Conservation (phyloP, 2,329 filamentous ascomycete genomes). For the Tothia fuscella region DNA sequence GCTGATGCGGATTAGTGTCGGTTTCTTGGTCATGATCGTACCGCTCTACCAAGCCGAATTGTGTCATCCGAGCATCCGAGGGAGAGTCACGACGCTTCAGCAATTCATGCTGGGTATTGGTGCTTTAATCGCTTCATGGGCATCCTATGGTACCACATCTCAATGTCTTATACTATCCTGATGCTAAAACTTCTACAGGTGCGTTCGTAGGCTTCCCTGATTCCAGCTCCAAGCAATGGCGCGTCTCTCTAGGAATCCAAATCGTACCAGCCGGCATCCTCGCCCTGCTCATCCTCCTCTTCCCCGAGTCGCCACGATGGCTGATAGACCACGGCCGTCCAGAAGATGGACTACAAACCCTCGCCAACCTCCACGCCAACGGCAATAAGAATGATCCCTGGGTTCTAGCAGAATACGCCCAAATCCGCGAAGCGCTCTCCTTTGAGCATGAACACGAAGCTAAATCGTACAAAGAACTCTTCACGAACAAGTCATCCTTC, state of each 20-base stretch:
- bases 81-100: conserved; percentile 61
- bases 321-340: conserved; percentile 59
- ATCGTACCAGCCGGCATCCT: conserved; percentile 53
- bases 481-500: conserved; percentile 53
- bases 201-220: conserved; percentile 13
- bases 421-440: conserved; percentile 56
- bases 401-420: conserved; percentile 60
- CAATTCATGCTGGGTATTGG: conserved; percentile 77
- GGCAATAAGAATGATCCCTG: conserved; percentile 54
- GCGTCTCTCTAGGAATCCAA: conserved; percentile 57
- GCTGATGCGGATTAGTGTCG: conserved; percentile 33
- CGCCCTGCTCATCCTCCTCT: conserved; percentile 54
- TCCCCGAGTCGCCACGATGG: conserved; percentile 59
- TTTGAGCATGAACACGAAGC: conserved; percentile 57
- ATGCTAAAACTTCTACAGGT: background rate
- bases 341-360: conserved; percentile 52
- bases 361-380: conserved; percentile 58
- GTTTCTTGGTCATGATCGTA: conserved; percentile 51
- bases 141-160: conserved; percentile 46
- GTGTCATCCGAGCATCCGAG: conserved; percentile 65
- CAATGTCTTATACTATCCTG: background rate
- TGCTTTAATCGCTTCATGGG: conserved; percentile 59
- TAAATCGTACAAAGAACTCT: conserved; percentile 58
- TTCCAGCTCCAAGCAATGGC: conserved; percentile 44
- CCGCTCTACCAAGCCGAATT: conserved; percentile 71